Percentiles rank a stretch among this genome's conserved stretches.
Evolutionary conservation across 768 basidiomycete genomes (phyloP).

Genomic region (Tulasnella sp.): DNA sequence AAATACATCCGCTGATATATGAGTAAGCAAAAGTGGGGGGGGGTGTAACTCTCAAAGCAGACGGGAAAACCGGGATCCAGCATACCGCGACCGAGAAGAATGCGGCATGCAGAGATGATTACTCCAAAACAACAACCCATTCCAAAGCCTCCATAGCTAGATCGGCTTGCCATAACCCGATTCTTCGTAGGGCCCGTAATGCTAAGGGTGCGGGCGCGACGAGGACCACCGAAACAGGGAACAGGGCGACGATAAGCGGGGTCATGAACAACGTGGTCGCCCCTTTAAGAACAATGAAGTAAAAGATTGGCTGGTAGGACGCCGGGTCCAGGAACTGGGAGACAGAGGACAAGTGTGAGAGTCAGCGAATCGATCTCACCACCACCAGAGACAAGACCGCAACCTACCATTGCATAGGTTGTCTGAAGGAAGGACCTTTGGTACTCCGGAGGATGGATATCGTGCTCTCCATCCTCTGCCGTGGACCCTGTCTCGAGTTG

Average conservation of each 20-base stretch:
- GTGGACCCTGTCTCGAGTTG: not conserved
- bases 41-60: not conserved
- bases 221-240: constrained; percentile 55
- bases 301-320: constrained; percentile 81
- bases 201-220: constrained; percentile 65
- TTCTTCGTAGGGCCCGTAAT: constrained; percentile 56
- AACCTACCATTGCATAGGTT: constrained; percentile 68
- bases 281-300: constrained; percentile 84
- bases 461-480: constrained; percentile 25
- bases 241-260: constrained; percentile 51
- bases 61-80: not conserved
- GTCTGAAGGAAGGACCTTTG: constrained; percentile 79
- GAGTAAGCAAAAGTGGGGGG: not conserved
- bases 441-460: constrained; percentile 37
- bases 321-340: constrained; percentile 72
- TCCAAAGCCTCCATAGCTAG: constrained; percentile 67
- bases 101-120: not conserved
- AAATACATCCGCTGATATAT: not conserved
- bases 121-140: constrained; percentile 12
- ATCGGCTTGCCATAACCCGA: constrained; percentile 81
- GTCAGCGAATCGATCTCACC: not conserved
- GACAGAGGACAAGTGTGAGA: not conserved
- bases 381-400: constrained; percentile 1
- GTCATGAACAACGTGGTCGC: constrained; percentile 67
- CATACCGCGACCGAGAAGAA: not conserved